Evolutionary conservation across 2,329 filamentous ascomycete genomes (phyloP).

Genomic region (Ophiostoma tasmaniense): DNA sequence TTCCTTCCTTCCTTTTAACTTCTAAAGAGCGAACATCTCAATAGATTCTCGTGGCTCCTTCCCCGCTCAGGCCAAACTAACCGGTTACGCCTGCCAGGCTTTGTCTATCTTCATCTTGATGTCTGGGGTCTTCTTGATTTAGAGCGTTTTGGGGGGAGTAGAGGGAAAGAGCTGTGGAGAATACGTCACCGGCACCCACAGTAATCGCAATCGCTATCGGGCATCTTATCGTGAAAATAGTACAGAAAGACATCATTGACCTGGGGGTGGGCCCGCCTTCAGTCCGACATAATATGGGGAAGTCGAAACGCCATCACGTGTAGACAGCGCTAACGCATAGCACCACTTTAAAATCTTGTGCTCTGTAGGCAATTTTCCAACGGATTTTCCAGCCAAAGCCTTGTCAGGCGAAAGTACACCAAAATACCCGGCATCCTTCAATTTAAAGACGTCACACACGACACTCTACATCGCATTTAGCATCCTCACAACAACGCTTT

Average conservation of each 20-base stretch:
- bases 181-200: slow-evolving; percentile 12
- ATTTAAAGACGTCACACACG: no score
- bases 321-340: neutral
- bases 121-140: neutral
- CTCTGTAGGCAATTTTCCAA: neutral
- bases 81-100: neutral
- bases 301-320: neutral
- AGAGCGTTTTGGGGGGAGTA: neutral
- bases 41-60: neutral
- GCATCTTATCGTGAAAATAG: slow-evolving; percentile 2
- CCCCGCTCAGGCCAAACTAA: neutral
- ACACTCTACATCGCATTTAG: neutral
- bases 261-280: neutral
- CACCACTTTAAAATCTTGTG: slow-evolving; percentile 15
- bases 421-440: neutral
- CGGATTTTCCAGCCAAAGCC: neutral
- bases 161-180: slow-evolving; percentile 7
- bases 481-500: neutral
- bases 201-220: neutral
- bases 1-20: neutral
- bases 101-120: neutral
- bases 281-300: neutral
- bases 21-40: neutral
- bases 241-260: neutral
- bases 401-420: neutral